Percentiles rank a stretch among this genome's conserved stretches.
Conservation (phyloP, 2,329 filamentous ascomycete species). For the Waltergamsia citrina region DNA sequence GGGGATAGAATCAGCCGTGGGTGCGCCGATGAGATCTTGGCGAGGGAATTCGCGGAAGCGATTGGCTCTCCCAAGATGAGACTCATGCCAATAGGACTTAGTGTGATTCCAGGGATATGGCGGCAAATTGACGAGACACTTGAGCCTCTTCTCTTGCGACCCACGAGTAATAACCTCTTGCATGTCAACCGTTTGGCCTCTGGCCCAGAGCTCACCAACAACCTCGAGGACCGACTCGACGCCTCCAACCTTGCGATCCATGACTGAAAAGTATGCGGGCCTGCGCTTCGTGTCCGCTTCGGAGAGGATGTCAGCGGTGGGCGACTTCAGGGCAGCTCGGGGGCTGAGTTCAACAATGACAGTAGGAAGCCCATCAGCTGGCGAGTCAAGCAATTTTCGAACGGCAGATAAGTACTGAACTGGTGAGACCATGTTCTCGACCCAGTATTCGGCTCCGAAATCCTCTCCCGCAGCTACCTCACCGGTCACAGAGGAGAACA, state of each 20-base stretch:
- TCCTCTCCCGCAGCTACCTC: constrained; percentile 10
- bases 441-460: constrained; percentile 32
- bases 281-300: constrained; percentile 4
- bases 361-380: constrained; percentile 17
- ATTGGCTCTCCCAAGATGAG: constrained; percentile 30
- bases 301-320: constrained; percentile 23
- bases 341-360: constrained; percentile 33
- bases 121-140: constrained; percentile 34
- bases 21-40: constrained; percentile 41
- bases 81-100: constrained; percentile 44
- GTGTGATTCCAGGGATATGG: constrained; percentile 46
- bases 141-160: constrained; percentile 6
- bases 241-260: constrained; percentile 15
- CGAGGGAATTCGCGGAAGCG: constrained; percentile 34
- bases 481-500: constrained; percentile 32
- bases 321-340: constrained; percentile 22
- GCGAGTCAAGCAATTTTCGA: constrained; percentile 17
- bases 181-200: constrained; percentile 21
- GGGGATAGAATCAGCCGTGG: constrained; percentile 30
- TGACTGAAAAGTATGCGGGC: constrained; percentile 14
- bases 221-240: constrained; percentile 16
- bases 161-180: constrained; percentile 14
- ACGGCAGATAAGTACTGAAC: constrained; percentile 34
- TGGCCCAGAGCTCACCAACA: constrained; percentile 25
- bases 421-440: constrained; percentile 30